Percentiles rank a stretch among this genome's conserved stretches.
phyloP scores from a whole-genome alignment of 163 green algal genomes.

The Coccomyxa subellipsoidea region DNA sequence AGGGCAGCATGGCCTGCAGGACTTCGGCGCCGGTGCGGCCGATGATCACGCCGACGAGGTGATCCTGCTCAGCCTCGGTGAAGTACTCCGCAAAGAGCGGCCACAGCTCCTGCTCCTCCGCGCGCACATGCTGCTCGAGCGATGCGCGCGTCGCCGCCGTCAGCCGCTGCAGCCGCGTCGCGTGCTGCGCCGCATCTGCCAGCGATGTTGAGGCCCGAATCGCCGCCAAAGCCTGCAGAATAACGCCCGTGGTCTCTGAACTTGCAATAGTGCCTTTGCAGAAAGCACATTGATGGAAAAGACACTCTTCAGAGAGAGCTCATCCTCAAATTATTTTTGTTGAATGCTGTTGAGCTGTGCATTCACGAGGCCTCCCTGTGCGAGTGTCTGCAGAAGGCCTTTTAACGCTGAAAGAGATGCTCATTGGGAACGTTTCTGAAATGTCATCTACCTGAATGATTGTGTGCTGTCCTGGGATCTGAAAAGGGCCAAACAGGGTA shows the following conservation, averaged over 20 bases:
- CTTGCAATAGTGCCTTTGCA: too few species aligned
- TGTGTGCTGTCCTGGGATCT: too few species aligned
- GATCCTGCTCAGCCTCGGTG: constrained; percentile 87
- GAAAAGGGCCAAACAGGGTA: too few species aligned
- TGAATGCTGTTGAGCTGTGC: too few species aligned
- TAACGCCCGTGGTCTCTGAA: background rate
- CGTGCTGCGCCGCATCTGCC: constrained; percentile 25
- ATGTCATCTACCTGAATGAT: too few species aligned
- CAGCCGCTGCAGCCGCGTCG: constrained; percentile 69
- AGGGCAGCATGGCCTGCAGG: constrained; percentile 82
- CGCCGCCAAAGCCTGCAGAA: constrained; percentile 24
- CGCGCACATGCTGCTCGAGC: constrained; percentile 87
- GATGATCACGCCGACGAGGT: constrained; percentile 91
- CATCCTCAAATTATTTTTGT: too few species aligned
- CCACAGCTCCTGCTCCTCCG: constrained; percentile 96
- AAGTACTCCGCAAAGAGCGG: constrained; percentile 98
- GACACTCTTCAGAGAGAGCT: too few species aligned
- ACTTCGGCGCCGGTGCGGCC: constrained; percentile 93
- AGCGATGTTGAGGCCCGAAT: constrained; percentile 16
- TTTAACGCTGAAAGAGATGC: too few species aligned
- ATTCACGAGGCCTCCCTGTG: too few species aligned
- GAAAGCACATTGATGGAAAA: too few species aligned
- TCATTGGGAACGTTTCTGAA: too few species aligned
- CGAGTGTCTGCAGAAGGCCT: too few species aligned
- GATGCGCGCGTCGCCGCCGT: constrained; percentile 80